These are phyloP conservation scores for Saccharomycopsis phalli DNA, from an alignment of 1,139 yeast species.

Conservation along the genomic window DNA sequence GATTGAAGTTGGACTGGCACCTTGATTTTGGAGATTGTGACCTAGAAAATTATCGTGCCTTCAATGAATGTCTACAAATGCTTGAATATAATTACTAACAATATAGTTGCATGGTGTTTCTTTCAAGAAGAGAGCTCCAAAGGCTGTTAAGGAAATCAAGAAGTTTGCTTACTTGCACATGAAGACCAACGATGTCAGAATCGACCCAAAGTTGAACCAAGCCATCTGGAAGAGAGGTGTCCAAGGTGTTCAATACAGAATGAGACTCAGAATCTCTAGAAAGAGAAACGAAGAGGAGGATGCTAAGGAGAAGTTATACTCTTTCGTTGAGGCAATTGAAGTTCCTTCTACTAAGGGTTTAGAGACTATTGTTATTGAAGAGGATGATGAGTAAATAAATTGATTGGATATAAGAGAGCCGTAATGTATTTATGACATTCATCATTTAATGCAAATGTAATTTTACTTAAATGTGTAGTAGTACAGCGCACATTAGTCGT, in stretches of 20 bases:
- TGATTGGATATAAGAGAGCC: slow-evolving; percentile 1
- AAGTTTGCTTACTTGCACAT: slow-evolving; percentile 97
- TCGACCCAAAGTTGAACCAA: slow-evolving; percentile 98
- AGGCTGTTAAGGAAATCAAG: slow-evolving; percentile 98
- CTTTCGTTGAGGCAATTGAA: slow-evolving; percentile 94
- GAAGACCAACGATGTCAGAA: slow-evolving; percentile 99
- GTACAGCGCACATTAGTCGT: too few relatives aligned
- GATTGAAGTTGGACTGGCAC: too few relatives aligned
- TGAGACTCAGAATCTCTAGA: slow-evolving; percentile 99
- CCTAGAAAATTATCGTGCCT: too few relatives aligned
- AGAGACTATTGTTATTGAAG: slow-evolving; percentile 95
- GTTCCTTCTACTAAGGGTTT: slow-evolving; percentile 96
- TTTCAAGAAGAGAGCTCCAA: slow-evolving; percentile 99
- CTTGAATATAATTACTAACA: slow-evolving; percentile 32
- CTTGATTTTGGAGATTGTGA: too few relatives aligned
- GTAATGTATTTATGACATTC: slow-evolving; percentile 8
- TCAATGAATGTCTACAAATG: too few relatives aligned
- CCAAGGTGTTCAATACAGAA: slow-evolving; percentile 97
- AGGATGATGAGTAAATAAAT: slow-evolving; percentile 55
- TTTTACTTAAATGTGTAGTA: too few relatives aligned
- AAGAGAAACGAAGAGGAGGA: slow-evolving; percentile 99
- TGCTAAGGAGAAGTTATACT: slow-evolving; percentile 96
- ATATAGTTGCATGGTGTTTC: slow-evolving; percentile 87
- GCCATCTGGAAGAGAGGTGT: slow-evolving; percentile 99
- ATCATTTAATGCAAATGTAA: slow-evolving; percentile 1